phyloP scores from a whole-genome alignment of 2,329 filamentous ascomycete genomes.

The Aulographum hederae region DNA sequence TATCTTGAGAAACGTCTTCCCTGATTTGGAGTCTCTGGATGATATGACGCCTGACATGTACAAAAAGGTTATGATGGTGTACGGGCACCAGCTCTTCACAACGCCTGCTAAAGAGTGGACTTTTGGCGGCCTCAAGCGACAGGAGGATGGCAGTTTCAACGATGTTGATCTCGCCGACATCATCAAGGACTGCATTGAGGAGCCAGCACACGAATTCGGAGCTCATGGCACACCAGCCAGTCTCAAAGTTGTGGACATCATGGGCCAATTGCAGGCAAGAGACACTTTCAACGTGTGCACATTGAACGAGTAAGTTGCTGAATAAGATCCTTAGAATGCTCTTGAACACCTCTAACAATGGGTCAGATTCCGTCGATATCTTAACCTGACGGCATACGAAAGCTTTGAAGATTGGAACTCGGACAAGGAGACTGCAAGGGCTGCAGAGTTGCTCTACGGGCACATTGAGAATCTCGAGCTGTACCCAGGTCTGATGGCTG shows the following conservation, averaged over 20 bases:
- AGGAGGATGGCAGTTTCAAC: constrained; percentile 42
- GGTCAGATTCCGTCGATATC: constrained; percentile 10
- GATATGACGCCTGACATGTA: constrained; percentile 24
- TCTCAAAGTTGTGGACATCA: constrained; percentile 22
- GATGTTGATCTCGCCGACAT: constrained; percentile 57
- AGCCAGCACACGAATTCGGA: constrained; percentile 35
- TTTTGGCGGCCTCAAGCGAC: constrained; percentile 46
- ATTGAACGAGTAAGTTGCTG: constrained; percentile 23
- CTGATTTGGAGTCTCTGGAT: constrained; percentile 23
- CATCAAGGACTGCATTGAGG: constrained; percentile 46
- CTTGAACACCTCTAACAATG: neutral
- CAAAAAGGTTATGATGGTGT: constrained; percentile 20
- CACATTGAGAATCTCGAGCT: constrained; percentile 5
- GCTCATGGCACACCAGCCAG: constrained; percentile 17
- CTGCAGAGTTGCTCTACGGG: constrained; percentile 4
- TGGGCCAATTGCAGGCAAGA: constrained; percentile 24
- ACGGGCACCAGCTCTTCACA: constrained; percentile 34
- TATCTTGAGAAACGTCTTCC: constrained; percentile 15
- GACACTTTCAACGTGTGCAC: too few relatives aligned
- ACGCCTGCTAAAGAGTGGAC: constrained; percentile 34
- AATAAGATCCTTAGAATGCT: too few relatives aligned
- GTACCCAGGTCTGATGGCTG: constrained; percentile 5
- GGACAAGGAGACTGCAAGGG: constrained; percentile 2
- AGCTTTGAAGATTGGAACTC: constrained; percentile 12
- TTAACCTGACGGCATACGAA: constrained; percentile 10